These are phyloP conservation scores for Ormosia semicastrata DNA, from an alignment of 306 rosid genomes.

Conservation along the genomic window DNA sequence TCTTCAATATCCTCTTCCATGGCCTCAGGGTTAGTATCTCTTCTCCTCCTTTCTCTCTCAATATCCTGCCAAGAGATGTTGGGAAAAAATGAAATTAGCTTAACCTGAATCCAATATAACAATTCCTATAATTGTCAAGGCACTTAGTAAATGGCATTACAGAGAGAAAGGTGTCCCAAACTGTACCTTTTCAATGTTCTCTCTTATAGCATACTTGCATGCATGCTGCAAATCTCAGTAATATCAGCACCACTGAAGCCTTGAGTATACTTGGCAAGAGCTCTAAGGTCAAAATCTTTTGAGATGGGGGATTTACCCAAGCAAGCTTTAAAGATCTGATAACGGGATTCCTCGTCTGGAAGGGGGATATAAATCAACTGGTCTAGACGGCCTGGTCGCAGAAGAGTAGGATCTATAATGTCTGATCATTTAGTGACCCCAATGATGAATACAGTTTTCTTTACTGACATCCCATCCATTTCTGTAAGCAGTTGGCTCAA, in stretches of 20 bases:
- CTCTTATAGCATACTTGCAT: constrained; percentile 97
- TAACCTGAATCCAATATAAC: neutral
- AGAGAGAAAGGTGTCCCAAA: neutral
- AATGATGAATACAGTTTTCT: constrained; percentile 93
- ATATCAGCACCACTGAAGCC: constrained; percentile 98
- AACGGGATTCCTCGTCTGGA: constrained; percentile 95
- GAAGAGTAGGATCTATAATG: constrained; percentile 92
- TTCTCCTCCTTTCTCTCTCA: constrained; percentile 80
- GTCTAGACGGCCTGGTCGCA: constrained; percentile 98
- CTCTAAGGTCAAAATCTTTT: constrained; percentile 84
- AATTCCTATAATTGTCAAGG: too few relatives aligned
- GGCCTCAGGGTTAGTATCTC: neutral
- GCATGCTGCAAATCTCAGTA: constrained; percentile 94
- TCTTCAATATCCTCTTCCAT: neutral
- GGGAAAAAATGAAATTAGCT: neutral
- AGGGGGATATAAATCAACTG: constrained; percentile 97
- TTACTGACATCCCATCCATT: constrained; percentile 99
- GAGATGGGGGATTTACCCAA: constrained; percentile 90
- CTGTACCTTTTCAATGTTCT: constrained; percentile 92
- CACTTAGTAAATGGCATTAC: constrained; percentile 16
- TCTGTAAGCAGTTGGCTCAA: constrained; percentile 93
- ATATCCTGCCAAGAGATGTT: constrained; percentile 61
- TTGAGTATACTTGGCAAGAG: constrained; percentile 97
- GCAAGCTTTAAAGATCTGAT: constrained; percentile 82
- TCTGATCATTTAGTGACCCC: constrained; percentile 98